Percentiles rank a stretch among this genome's conserved stretches.
phyloP scores from a whole-genome alignment of 2,329 filamentous ascomycete species.

The Ophiostoma novo-ulmi region DNA sequence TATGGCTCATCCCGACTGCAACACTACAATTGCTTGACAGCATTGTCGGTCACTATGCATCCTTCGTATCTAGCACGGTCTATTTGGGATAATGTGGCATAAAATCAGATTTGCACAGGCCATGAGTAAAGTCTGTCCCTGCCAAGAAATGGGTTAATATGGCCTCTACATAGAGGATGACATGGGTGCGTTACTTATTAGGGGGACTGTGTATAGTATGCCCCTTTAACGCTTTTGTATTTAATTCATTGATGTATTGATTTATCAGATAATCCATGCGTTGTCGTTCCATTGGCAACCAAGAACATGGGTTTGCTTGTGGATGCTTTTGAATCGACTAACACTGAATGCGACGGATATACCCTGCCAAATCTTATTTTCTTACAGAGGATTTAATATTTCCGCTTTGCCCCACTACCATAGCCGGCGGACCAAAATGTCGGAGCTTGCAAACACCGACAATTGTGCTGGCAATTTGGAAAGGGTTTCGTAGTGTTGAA shows the following conservation, averaged over 20 bases:
- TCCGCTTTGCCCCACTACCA: background rate
- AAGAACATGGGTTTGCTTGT: background rate
- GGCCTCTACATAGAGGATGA: no score
- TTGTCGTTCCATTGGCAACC: background rate
- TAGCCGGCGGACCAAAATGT: background rate
- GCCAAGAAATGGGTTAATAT: no score
- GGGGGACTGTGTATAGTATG: no score
- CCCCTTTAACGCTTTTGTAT: no score
- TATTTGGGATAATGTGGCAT: no score
- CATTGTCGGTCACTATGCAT: background rate
- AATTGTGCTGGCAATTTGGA: background rate
- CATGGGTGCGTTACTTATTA: no score
- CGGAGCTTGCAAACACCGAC: background rate
- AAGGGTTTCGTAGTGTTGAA: background rate
- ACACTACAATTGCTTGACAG: background rate
- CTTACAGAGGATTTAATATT: no score
- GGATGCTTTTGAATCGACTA: background rate
- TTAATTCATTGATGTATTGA: no score
- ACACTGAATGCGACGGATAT: background rate
- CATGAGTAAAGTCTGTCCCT: no score
- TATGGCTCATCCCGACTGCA: background rate
- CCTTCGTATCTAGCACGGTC: background rate
- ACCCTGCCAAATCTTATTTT: constrained; percentile 1
- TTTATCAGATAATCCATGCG: no score
- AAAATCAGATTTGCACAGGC: no score